These are phyloP conservation scores for Chondrus crispus DNA, from an alignment of 23 red algal species.

Conservation along the genomic window DNA sequence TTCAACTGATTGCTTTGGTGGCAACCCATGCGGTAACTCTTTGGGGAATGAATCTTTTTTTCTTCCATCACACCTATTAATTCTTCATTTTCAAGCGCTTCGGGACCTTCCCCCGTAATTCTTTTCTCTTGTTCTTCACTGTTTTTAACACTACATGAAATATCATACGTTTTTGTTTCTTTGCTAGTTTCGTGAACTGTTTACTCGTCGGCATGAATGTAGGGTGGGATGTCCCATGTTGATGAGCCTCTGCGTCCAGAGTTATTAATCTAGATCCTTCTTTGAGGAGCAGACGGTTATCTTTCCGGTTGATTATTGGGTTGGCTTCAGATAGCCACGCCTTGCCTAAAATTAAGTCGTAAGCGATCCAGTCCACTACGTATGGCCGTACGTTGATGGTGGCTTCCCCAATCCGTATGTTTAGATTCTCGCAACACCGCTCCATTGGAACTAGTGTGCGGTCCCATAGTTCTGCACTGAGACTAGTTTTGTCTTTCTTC, in stretches of 20 bases:
- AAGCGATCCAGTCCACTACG: conserved; percentile 17
- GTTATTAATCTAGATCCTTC: neutral
- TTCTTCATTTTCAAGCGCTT: neutral
- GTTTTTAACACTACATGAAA: neutral
- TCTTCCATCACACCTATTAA: neutral
- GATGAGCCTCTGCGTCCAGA: conserved; percentile 26
- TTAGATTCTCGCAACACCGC: neutral
- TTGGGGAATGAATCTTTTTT: conserved; percentile 5
- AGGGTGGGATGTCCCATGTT: neutral
- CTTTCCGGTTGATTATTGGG: conserved; percentile 13
- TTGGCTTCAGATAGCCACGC: conserved; percentile 1
- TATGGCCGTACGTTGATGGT: neutral
- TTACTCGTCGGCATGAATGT: neutral
- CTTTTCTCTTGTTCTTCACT: neutral
- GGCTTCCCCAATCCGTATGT: neutral
- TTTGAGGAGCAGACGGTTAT: neutral
- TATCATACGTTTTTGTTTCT: conserved; percentile 16
- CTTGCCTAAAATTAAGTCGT: conserved; percentile 23
- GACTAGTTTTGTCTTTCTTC: neutral
- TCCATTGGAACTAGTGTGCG: conserved; percentile 17
- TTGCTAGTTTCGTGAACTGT: neutral
- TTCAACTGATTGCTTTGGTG: neutral
- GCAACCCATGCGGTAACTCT: neutral
- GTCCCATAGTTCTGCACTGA: conserved; percentile 13
- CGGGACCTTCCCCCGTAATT: neutral